Base-by-base conservation (phyloP, 768 basidiomycete species). In the Leccinum subtestaceum region DNA sequence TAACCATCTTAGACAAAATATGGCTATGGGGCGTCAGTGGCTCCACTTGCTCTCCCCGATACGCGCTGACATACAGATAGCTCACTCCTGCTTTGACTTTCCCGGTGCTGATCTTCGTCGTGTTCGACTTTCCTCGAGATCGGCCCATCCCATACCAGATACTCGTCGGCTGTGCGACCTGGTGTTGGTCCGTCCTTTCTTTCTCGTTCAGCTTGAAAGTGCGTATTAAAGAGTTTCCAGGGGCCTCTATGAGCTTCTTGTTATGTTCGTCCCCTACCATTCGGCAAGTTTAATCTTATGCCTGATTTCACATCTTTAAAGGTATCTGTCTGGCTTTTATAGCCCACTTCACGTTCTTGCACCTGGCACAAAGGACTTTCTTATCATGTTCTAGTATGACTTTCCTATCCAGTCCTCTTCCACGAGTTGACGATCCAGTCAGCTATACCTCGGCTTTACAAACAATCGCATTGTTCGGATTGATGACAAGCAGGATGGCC, bases 51-150 rank as follows among this genome's bases (percentile, higher is more conserved):
- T 55, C 29, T 17, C 49, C 27, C 19, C 49, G 27, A 53, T 17
- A 27, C 40, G 21, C n/a, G 38, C 38, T 57, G 32, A 56, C 57
- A 40, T 29, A 23, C 56, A 27, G 23, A 12, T 50, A 82, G 85
- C 60, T 88, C 63, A 80, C 84, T 3, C 84, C 89, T 2, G 70
- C 74, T 3, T 70, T 89, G 53, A 87, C 82, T 29, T 70, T 91
- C 21, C 88, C 87, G 1, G 74, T 91, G 36, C 68, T 84, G 76
- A 80, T 70, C 53, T 79, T 91, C 77, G 81, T 91, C 57, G 75
- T 87, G 56, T 87, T 82, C 66, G 86, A 93, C 75, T 85, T 84
- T 77, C 91, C 90, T 2, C 78, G 87, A 46, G 82, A 86, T 60
- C 78, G 81, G 19, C 76, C 77, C 13, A 70, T 75, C 29, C 70